Evolutionary conservation across 805 yeast species (phyloP), one percentile per base, ranked within the genome.

Genomic region (Ogataea neopini): DNA sequence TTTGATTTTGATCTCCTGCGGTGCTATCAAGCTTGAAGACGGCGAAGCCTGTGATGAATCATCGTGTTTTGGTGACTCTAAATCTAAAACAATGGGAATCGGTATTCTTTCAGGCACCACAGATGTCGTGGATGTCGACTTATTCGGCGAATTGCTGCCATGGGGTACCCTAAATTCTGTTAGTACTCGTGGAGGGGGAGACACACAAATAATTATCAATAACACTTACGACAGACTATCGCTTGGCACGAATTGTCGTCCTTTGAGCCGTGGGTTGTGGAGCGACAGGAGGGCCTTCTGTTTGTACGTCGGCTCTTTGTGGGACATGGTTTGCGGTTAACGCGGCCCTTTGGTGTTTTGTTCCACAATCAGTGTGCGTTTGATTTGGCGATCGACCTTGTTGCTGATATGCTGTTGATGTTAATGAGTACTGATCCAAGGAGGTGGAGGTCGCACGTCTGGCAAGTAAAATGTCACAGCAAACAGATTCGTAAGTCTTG

Each of bases 241-340:
- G 3, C 51, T 40, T 8, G 59, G 57, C 10, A 45, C 43, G 35
- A 47, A 6, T 46, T 52, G 54, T 19, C 37, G 47, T n/a, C 22
- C 30, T 29, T 43, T 48, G 14, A 49, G 39, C 26, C 55, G 39
- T n/a, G 55, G 59, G 11, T 40, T 46, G 25, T 43, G 43, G 15
- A 55, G 40, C 8, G 58, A 54, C 3, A 22, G 42, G 29, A 55
- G 47, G 15, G 52, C 49, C 36, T 51, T 55, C 23, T 45, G 41
- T 38, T 52, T 52, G 44, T 49, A 49, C 19, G 48, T 28, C n/a
- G 52, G 52, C n/a, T 52, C 52, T 26, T 39, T 46, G 17, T 45
- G 34, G 37, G 44, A 36, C 56, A 52, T 52, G 7, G 3, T 11
- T 10, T 14, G 42, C 15, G 14, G 42, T 7, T 4, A 26, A n/a